phyloP scores from a whole-genome alignment of 345 rosid genomes.

The Camelina sativa region DNA sequence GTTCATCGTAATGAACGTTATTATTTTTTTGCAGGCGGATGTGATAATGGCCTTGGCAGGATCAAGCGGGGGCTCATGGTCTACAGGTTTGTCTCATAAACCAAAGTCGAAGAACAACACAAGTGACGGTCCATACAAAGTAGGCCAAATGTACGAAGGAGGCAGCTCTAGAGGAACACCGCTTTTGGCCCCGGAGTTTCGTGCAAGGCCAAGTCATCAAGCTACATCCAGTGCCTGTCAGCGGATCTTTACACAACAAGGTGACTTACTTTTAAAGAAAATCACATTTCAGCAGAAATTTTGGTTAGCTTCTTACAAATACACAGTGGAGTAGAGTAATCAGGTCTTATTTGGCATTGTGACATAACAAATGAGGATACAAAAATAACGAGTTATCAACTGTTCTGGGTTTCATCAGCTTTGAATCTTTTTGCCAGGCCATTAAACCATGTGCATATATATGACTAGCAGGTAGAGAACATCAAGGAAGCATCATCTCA shows the following conservation, averaged over 20 bases:
- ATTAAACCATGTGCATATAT: constrained; percentile 2
- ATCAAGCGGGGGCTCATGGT: constrained; percentile 96
- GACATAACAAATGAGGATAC: constrained; percentile 24
- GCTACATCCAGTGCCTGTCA: constrained; percentile 47
- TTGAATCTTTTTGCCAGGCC: constrained; percentile 19
- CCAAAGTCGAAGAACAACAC: constrained; percentile 29
- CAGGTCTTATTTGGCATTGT: constrained; percentile 7
- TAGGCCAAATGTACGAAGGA: constrained; percentile 35
- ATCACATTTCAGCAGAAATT: constrained; percentile 16
- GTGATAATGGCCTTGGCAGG: constrained; percentile 96
- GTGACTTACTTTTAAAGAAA: constrained; percentile 42
- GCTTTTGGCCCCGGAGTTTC: constrained; percentile 44
- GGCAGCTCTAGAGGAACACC: constrained; percentile 44
- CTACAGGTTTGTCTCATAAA: constrained; percentile 78
- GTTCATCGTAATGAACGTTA: neutral
- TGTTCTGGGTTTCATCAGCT: constrained; percentile 8
- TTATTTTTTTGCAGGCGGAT: constrained; percentile 67
- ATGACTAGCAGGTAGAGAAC: constrained; percentile 51
- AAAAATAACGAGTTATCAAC: constrained; percentile 20
- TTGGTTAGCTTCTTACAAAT: constrained; percentile 17
- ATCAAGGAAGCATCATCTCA: constrained; percentile 46
- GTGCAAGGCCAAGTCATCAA: constrained; percentile 36
- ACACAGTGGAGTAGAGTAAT: constrained; percentile 5
- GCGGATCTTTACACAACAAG: constrained; percentile 53
- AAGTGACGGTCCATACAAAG: constrained; percentile 32